phyloP scores from a whole-genome alignment of 345 rosid species.

The Eucalyptus marginata region DNA sequence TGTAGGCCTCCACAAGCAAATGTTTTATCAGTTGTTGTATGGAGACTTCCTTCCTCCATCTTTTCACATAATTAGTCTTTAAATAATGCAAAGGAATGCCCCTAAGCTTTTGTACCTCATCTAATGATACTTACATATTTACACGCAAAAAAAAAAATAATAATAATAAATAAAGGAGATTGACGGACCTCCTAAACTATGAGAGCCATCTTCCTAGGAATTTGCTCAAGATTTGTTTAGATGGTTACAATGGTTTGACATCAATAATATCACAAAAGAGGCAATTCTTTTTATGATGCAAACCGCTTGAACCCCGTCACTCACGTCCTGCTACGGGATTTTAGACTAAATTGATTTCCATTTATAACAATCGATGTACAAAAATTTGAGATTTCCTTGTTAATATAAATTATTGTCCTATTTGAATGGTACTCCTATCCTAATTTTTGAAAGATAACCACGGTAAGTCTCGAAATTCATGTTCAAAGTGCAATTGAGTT shows the following conservation, averaged over 20 bases:
- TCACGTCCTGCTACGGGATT: background rate
- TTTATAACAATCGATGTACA: background rate
- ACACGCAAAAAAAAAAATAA: accelerated
- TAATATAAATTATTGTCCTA: background rate
- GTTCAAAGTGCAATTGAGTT: background rate
- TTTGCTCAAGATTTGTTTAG: background rate
- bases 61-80: background rate
- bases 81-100: background rate
- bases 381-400: background rate
- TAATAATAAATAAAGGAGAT: background rate
- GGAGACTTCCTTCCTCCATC: background rate
- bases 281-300: background rate
- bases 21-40: background rate
- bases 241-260: background rate
- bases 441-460: background rate
- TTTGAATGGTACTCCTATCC: background rate
- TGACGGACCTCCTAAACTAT: background rate
- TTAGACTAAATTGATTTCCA: background rate
- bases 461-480: background rate
- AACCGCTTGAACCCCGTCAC: background rate
- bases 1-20: background rate
- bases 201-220: background rate
- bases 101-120: background rate
- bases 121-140: background rate
- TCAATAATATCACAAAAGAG: background rate